Conservation (phyloP, 78 protist genomes). For the Dictyostelium firmibasis region DNA sequence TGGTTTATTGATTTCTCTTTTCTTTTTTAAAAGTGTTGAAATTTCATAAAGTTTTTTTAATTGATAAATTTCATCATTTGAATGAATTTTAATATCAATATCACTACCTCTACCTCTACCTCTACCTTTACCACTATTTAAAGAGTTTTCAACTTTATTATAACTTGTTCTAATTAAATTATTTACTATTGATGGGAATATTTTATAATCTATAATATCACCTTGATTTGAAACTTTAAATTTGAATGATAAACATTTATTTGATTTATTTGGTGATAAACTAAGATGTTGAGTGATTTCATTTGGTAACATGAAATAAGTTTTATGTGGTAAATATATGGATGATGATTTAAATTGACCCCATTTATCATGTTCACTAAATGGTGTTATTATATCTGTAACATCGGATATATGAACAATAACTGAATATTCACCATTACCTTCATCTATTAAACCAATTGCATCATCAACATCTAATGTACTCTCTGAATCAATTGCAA, state of each 20-base stretch:
- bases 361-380: background rate
- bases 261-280: background rate
- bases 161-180: conserved; percentile 29
- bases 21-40: background rate
- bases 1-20: background rate
- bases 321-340: conserved; percentile 7
- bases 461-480: conserved; percentile 66
- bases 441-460: conserved; percentile 32
- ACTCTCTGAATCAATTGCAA: conserved; percentile 35
- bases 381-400: background rate
- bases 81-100: background rate
- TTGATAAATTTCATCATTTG: background rate
- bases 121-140: background rate
- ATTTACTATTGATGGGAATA: conserved; percentile 19
- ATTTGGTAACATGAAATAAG: conserved; percentile 49
- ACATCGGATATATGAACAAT: conserved; percentile 66
- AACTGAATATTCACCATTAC: background rate
- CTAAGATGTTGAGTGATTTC: background rate
- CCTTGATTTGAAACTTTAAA: conserved; percentile 31
- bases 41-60: background rate
- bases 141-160: conserved; percentile 9
- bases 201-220: background rate
- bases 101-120: no score
- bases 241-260: conserved; percentile 28
- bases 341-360: conserved; percentile 27